Conservation (phyloP, 768 basidiomycete species). For the Boletus edulis region DNA sequence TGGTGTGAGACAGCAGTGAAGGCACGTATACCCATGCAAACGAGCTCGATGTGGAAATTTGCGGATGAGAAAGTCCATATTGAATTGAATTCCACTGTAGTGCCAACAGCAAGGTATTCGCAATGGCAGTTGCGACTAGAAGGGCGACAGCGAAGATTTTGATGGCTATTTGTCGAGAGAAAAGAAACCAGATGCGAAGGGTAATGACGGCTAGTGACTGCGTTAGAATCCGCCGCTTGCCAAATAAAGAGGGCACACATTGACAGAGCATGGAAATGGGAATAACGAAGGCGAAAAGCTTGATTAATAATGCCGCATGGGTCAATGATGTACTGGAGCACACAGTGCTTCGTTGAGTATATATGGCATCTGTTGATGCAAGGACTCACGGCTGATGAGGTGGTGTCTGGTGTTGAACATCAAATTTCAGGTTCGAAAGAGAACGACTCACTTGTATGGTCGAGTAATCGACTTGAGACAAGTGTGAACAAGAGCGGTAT, state of each 20-base stretch:
- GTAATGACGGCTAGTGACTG: conserved; percentile 9
- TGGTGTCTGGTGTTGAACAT: neutral
- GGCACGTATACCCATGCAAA: conserved; percentile 14
- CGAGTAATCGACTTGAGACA: neutral
- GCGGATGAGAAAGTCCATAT: neutral
- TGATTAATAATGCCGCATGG: neutral
- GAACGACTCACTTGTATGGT: neutral
- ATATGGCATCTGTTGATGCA: neutral
- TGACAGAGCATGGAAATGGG: conserved; percentile 8
- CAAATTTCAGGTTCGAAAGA: neutral
- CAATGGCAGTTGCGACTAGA: neutral
- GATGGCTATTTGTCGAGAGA: conserved; percentile 1
- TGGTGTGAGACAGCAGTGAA: conserved; percentile 11
- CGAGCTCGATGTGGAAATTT: neutral
- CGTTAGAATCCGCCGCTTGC: neutral
- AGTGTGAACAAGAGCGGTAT: neutral
- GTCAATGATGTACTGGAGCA: neutral
- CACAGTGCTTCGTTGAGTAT: neutral
- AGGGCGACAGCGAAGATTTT: conserved; percentile 1
- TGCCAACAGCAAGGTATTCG: neutral
- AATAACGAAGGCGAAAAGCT: conserved; percentile 1
- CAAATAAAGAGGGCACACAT: neutral
- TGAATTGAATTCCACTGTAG: neutral
- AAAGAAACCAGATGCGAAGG: conserved; percentile 16
- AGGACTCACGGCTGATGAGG: neutral